Evolutionary conservation across 2,329 filamentous ascomycete species (phyloP).

Genomic region (Cadophora gregata): DNA sequence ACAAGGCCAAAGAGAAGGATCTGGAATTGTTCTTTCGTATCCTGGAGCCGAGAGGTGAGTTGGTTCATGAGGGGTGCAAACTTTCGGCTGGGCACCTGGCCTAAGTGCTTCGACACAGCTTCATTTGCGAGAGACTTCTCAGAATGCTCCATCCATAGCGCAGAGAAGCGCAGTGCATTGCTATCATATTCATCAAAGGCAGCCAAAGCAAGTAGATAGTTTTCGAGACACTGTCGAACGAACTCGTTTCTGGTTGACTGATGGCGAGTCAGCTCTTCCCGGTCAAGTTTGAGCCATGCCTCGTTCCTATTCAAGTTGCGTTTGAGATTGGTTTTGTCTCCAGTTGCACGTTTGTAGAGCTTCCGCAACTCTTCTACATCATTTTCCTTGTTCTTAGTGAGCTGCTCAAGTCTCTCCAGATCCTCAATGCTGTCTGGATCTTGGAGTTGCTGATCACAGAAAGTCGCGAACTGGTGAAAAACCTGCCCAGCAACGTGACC

Average conservation of each 20-base stretch:
- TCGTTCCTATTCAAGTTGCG: conserved; percentile 74
- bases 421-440: conserved; percentile 86
- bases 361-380: conserved; percentile 76
- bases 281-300: conserved; percentile 88
- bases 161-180: conserved; percentile 88
- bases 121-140: conserved; percentile 78
- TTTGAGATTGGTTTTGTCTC: conserved; percentile 59
- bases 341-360: conserved; percentile 45
- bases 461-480: conserved; percentile 92
- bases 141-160: conserved; percentile 90
- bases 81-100: conserved; percentile 83
- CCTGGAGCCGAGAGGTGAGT: conserved; percentile 87
- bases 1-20: conserved; percentile 75
- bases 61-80: conserved; percentile 96
- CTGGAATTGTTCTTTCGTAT: conserved; percentile 75
- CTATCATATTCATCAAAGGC: conserved; percentile 90
- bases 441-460: conserved; percentile 93
- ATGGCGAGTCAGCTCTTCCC: conserved; percentile 82
- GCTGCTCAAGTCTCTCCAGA: conserved; percentile 76
- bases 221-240: conserved; percentile 86
- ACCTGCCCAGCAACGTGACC: conserved; percentile 83
- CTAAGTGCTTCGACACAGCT: conserved; percentile 73
- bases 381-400: conserved; percentile 80
- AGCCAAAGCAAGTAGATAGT: conserved; percentile 84
- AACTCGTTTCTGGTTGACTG: conserved; percentile 80